Conservation (phyloP, 2,329 filamentous ascomycete genomes). For the Aureobasidium leucospermi region DNA sequence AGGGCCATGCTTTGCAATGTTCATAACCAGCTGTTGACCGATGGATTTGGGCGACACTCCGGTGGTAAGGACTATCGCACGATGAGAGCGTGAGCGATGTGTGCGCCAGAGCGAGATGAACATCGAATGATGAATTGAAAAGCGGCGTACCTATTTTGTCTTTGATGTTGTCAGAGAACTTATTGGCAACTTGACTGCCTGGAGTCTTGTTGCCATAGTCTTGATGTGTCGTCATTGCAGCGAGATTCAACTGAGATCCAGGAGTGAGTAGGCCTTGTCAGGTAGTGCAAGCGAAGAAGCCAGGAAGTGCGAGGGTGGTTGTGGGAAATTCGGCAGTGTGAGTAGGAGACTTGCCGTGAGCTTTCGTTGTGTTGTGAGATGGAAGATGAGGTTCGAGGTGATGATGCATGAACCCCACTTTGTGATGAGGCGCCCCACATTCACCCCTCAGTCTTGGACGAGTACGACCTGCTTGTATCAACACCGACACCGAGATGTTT, state of each 20-base stretch:
- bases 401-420: background rate
- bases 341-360: no score
- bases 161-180: constrained; percentile 24
- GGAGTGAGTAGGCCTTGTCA: background rate
- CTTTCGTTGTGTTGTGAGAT: background rate
- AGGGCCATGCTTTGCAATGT: constrained; percentile 30
- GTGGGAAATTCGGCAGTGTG: background rate
- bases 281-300: no score
- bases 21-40: constrained; percentile 29
- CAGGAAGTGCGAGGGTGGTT: background rate
- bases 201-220: constrained; percentile 24
- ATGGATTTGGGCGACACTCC: constrained; percentile 33
- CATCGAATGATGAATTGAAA: background rate
- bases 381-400: background rate
- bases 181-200: constrained; percentile 26
- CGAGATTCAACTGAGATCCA: background rate
- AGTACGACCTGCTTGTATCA: background rate
- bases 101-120: no score
- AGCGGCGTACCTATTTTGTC: constrained; percentile 24
- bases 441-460: background rate
- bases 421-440: background rate
- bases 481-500: background rate
- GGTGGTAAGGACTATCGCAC: constrained; percentile 22
- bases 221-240: constrained; percentile 17
- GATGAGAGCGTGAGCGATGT: no score